Evolutionary conservation across 148 eudicot genomes (phyloP), one percentile per base, ranked within the genome.

Genomic region (Vaccinium macrocarpon): DNA sequence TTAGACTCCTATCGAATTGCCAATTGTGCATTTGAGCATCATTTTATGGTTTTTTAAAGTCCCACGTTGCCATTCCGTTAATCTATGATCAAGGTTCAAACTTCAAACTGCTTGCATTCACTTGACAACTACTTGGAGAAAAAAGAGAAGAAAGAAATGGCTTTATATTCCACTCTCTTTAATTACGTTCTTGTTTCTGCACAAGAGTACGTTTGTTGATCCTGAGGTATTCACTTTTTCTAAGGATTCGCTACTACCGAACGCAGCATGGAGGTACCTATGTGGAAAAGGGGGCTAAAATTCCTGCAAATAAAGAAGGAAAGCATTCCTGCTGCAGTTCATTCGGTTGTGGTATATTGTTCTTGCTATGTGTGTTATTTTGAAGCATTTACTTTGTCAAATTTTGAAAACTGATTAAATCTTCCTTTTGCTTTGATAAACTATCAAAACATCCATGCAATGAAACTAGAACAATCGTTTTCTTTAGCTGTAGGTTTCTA

Each of bases 221-320:
- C 88, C 79, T 91, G 91, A 83, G 91, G 90, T 86, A 91, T 90
- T 92, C 85, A 89, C 92, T 91, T 90, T 87, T 87, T 89, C 99
- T 94, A 96, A 96, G 99, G 98, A 89, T 94, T 92, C 94, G 94
- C 90, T 92, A 91, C 94, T 97, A 91, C 93, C 97, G 97, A 92
- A 91, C 97, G 99, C 99, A 97, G 99, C 99, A 90, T 93, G 98
- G 97, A 97, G 89, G 85, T 92, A 87, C 97, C 99, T 87, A 94
- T 98, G 82, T 97, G 99, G 99, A 97, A 87, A 92, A 92, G 97
- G 82, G 92, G 93, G 88, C 93, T 97, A 56, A 91, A 90, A 84
- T 95, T 91, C 85, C 86, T 97, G 90, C 94, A 90, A 87, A 87
- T 92, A 71, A 83, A 86, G 85, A 95, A 90, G 91, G 93, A 91